phyloP scores from a whole-genome alignment of 371 early-diverging fungal genomes.

The Rhizopus stolonifer region DNA sequence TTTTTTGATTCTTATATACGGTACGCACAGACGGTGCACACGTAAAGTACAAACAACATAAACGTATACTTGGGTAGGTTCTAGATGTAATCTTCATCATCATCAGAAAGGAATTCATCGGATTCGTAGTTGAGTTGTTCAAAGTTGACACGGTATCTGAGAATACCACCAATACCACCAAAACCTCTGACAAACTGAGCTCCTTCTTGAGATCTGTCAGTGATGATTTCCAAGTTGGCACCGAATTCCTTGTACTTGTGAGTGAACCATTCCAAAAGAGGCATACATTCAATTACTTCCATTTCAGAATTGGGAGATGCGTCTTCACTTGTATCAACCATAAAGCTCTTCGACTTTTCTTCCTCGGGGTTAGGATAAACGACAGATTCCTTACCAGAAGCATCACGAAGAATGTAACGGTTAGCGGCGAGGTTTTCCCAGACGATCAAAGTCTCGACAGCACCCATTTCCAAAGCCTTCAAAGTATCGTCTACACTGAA shows the following conservation, averaged over 20 bases:
- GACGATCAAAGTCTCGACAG: constrained; percentile 97
- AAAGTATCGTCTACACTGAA: constrained; percentile 98
- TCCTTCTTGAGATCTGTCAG: constrained; percentile 98
- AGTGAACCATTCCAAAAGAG: constrained; percentile 98
- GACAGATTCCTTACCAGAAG: constrained; percentile 64
- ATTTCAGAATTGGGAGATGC: constrained; percentile 53
- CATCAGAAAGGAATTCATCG: constrained; percentile 49
- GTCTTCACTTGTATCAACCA: constrained; percentile 62
- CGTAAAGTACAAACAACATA: neutral
- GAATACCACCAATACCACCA: constrained; percentile 99
- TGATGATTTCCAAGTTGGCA: constrained; percentile 94
- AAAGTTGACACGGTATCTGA: constrained; percentile 94
- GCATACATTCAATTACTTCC: constrained; percentile 77
- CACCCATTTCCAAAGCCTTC: constrained; percentile 95
- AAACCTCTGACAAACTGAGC: constrained; percentile 99
- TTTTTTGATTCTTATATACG: too few species aligned
- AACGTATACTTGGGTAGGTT: neutral
- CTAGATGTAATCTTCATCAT: constrained; percentile 28
- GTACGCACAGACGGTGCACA: too few species aligned
- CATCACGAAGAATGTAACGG: constrained; percentile 77
- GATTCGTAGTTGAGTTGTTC: constrained; percentile 54
- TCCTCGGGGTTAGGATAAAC: constrained; percentile 83
- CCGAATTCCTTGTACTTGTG: constrained; percentile 97
- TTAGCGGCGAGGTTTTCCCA: constrained; percentile 91
- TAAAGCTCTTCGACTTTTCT: constrained; percentile 69